phyloP scores from a whole-genome alignment of 176 grass and related monocot species.

The Aegilops longissima region DNA sequence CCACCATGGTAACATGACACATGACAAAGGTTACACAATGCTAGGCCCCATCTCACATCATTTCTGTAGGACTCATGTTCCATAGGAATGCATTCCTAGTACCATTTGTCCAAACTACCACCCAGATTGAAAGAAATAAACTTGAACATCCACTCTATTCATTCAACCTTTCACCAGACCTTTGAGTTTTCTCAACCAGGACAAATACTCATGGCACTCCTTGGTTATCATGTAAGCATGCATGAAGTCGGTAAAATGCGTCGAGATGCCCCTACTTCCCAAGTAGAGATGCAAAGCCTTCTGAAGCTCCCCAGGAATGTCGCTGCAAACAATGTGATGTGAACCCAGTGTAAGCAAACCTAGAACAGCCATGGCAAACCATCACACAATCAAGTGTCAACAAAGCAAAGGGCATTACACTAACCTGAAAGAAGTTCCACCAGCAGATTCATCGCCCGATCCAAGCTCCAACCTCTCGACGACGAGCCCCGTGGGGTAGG shows the following conservation, averaged over 20 bases:
- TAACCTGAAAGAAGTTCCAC: slow-evolving; percentile 22
- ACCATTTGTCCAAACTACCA: background rate
- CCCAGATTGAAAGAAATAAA: background rate
- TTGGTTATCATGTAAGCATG: slow-evolving; percentile 56
- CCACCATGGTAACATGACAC: background rate
- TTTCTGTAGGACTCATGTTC: background rate
- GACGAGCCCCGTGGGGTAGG: slow-evolving; percentile 31
- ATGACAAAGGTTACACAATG: background rate
- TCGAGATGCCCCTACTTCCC: slow-evolving; percentile 35
- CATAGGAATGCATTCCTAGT: background rate
- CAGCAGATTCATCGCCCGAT: background rate
- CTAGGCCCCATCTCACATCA: background rate
- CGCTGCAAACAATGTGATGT: slow-evolving; percentile 20
- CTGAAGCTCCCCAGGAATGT: slow-evolving; percentile 33
- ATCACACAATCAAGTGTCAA: background rate
- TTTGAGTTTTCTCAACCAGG: slow-evolving; percentile 49
- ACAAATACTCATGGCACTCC: slow-evolving; percentile 44
- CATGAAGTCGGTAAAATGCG: slow-evolving; percentile 32
- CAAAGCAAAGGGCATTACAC: background rate
- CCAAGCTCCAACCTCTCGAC: slow-evolving; percentile 33
- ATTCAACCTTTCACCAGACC: slow-evolving; percentile 27
- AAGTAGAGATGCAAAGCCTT: slow-evolving; percentile 34
- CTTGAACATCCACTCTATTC: too few species aligned
- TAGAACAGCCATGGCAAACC: background rate
- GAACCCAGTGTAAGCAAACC: slow-evolving; percentile 10